Evolutionary conservation across 345 rosid genomes (phyloP).

Genomic region (Noccaea caerulescens): DNA sequence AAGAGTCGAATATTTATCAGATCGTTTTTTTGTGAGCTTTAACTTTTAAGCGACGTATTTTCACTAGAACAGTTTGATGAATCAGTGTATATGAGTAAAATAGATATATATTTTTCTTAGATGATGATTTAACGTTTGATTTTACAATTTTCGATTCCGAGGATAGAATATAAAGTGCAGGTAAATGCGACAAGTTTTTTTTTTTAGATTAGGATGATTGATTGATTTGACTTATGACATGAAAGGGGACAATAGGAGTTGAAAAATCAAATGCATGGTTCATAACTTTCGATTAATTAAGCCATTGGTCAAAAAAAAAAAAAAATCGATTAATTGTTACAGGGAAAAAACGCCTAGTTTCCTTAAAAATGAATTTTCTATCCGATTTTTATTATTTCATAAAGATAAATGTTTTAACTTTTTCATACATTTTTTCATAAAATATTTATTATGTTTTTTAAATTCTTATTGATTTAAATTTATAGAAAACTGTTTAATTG

Average conservation of each 20-base stretch:
- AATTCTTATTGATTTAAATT: too few species aligned
- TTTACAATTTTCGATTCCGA: constrained; percentile 22
- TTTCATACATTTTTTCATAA: too few species aligned
- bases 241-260: constrained; percentile 23
- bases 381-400: too few species aligned
- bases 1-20: background rate
- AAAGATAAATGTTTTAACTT: too few species aligned
- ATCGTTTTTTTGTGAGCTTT: background rate
- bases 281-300: constrained; percentile 6
- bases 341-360: background rate
- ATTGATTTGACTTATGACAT: constrained; percentile 32
- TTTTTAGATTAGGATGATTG: background rate
- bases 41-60: background rate
- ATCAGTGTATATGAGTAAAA: background rate
- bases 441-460: too few species aligned
- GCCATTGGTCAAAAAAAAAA: too few species aligned
- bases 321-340: background rate
- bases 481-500: too few species aligned
- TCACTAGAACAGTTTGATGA: background rate
- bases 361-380: background rate
- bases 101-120: background rate
- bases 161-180: constrained; percentile 5
- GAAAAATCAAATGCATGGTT: constrained; percentile 28
- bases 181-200: constrained; percentile 15
- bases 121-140: constrained; percentile 27